Conservation (phyloP, 2,329 filamentous ascomycete genomes). For the Scedosporium boydii region DNA sequence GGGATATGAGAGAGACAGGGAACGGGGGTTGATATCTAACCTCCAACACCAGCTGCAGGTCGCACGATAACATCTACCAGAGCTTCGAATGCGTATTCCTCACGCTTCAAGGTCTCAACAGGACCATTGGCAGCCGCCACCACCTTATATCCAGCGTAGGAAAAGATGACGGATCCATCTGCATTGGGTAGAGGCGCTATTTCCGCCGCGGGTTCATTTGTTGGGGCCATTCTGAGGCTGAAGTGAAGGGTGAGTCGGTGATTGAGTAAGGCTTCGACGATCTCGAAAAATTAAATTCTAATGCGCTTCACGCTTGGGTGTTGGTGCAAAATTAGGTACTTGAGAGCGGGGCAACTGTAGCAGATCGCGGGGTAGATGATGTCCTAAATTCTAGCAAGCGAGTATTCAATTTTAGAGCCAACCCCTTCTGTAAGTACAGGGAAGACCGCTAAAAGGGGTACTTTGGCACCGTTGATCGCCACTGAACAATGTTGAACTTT, state of each 20-base stretch:
- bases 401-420: no score
- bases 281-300: background rate
- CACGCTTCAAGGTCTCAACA: conserved; percentile 77
- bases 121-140: conserved; percentile 86
- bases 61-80: conserved; percentile 83
- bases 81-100: conserved; percentile 87
- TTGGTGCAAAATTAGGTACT: no score
- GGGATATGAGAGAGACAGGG: background rate
- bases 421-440: no score
- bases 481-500: no score
- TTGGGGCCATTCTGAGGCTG: conserved; percentile 28
- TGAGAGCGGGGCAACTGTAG: no score
- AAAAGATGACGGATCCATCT: conserved; percentile 73
- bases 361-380: no score
- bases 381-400: no score
- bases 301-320: no score
- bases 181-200: conserved; percentile 56
- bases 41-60: conserved; percentile 74
- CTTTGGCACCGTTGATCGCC: no score
- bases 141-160: conserved; percentile 67
- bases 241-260: conserved; percentile 2
- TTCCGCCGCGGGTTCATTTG: conserved; percentile 36
- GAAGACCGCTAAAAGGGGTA: no score
- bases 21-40: conserved; percentile 31
- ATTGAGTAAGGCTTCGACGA: background rate